These are phyloP conservation scores for Calonectria hongkongensis DNA, from an alignment of 2,329 filamentous ascomycete genomes.

Conservation along the genomic window DNA sequence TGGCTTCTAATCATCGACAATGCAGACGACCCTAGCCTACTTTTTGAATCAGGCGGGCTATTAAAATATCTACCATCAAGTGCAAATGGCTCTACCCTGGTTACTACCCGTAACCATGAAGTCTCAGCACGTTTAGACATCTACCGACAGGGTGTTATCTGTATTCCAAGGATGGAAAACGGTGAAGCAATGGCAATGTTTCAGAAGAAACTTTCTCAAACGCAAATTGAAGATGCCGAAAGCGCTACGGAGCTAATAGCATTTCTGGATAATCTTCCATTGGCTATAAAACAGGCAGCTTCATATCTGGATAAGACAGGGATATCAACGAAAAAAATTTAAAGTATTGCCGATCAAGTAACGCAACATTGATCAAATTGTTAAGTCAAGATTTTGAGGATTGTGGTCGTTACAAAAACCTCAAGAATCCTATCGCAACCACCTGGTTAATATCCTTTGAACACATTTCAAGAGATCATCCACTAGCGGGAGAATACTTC, in stretches of 20 bases:
- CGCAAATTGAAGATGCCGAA: constrained; percentile 46
- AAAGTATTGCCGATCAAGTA: constrained; percentile 45
- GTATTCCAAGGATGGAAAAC: constrained; percentile 40
- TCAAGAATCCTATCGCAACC: constrained; percentile 55
- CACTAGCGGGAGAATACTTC: constrained; percentile 55
- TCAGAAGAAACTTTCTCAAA: constrained; percentile 36
- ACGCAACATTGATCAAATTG: constrained; percentile 48
- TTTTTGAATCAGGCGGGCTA: constrained; percentile 46
- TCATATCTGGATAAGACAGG: constrained; percentile 58
- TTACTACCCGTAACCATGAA: constrained; percentile 49
- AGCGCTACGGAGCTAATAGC: constrained; percentile 54
- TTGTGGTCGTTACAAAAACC: constrained; percentile 49
- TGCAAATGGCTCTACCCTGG: constrained; percentile 42
- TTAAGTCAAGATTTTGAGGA: constrained; percentile 58
- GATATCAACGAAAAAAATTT: constrained; percentile 51
- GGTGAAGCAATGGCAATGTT: constrained; percentile 52
- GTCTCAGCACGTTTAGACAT: constrained; percentile 35
- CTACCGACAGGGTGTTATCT: constrained; percentile 43
- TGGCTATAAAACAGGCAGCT: constrained; percentile 61
- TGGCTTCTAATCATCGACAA: constrained; percentile 69
- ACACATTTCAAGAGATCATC: constrained; percentile 52
- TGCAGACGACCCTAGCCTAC: constrained; percentile 61
- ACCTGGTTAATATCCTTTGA: constrained; percentile 61
- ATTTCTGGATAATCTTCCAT: constrained; percentile 56
- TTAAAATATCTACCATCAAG: constrained; percentile 56